phyloP scores from a whole-genome alignment of 78 protist species.

The Dictyostelium citrinum region DNA sequence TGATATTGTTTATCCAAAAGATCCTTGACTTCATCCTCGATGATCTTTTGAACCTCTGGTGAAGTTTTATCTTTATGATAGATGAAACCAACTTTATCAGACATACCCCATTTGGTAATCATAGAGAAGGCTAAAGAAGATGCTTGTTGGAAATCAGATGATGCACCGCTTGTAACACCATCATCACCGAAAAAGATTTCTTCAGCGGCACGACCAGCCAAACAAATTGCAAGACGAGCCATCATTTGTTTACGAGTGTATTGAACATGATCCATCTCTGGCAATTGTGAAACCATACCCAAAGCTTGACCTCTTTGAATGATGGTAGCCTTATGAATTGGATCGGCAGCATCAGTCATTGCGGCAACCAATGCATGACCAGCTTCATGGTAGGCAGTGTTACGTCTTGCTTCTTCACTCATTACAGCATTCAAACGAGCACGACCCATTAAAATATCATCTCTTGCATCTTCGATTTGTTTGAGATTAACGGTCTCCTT shows the following conservation, averaged over 20 bases:
- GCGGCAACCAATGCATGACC: constrained; percentile 97
- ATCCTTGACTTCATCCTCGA: constrained; percentile 78
- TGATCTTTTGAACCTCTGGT: constrained; percentile 22
- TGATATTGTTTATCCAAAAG: constrained; percentile 78
- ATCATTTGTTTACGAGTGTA: constrained; percentile 82
- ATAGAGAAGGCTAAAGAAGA: constrained; percentile 70
- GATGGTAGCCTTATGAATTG: constrained; percentile 97
- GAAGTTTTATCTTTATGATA: constrained; percentile 70
- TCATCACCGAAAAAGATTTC: constrained; percentile 90
- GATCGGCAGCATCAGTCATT: constrained; percentile 81
- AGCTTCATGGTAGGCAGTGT: constrained; percentile 97
- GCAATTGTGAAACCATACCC: constrained; percentile 89
- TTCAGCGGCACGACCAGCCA: constrained; percentile 97
- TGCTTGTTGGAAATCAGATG: constrained; percentile 70
- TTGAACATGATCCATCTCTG: constrained; percentile 78
- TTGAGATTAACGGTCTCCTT: constrained; percentile 34
- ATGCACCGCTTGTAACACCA: constrained; percentile 85
- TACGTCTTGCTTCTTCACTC: constrained; percentile 28
- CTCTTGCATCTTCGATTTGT: constrained; percentile 92
- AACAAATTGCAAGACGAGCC: constrained; percentile 83
- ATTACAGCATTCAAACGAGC: constrained; percentile 77
- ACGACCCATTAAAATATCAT: constrained; percentile 88
- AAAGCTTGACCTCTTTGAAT: constrained; percentile 89
- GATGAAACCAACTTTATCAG: constrained; percentile 74
- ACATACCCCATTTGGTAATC: constrained; percentile 91